A percentile compares a stretch with the other conserved stretches of the same genome.
Evolutionary conservation across 768 basidiomycete genomes (phyloP).

Genomic region (Boletales sp.): DNA sequence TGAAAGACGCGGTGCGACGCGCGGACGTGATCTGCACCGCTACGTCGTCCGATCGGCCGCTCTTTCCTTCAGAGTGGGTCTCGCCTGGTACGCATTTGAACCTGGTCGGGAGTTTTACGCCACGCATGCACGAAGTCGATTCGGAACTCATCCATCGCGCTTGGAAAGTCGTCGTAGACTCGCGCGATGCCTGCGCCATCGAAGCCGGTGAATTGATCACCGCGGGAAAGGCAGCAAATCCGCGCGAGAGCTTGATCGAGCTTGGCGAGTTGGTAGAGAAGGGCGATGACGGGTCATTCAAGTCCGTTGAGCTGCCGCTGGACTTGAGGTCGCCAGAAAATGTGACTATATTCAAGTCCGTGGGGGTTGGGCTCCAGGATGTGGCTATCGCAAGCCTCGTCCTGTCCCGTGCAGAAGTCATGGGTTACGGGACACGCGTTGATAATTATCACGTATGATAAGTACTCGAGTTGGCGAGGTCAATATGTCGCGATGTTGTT

Average conservation of each 20-base stretch:
- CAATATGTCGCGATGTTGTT: conserved; percentile 79
- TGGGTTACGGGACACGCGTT: conserved; percentile 50
- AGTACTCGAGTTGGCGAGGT: neutral
- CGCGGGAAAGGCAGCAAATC: conserved; percentile 37
- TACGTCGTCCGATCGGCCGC: conserved; percentile 64
- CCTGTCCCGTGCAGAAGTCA: conserved; percentile 54
- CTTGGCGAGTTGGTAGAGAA: conserved; percentile 58
- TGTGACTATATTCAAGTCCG: conserved; percentile 84
- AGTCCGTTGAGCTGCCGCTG: conserved; percentile 10
- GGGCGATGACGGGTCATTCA: conserved; percentile 4
- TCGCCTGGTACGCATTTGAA: conserved; percentile 63
- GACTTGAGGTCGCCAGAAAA: conserved; percentile 33
- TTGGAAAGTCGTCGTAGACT: conserved; percentile 67
- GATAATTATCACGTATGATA: conserved; percentile 38
- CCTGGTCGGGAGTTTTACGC: conserved; percentile 80
- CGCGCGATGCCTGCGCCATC: conserved; percentile 57
- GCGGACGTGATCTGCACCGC: conserved; percentile 63
- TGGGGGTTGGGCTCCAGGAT: conserved; percentile 86
- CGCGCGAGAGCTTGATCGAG: conserved; percentile 48
- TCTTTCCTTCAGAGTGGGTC: conserved; percentile 69
- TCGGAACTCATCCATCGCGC: conserved; percentile 53
- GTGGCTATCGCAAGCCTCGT: conserved; percentile 75
- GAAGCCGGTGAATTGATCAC: conserved; percentile 86
- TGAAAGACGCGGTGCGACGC: conserved; percentile 10
- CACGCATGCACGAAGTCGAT: conserved; percentile 77